Evolutionary conservation across 1,284 basidiomycete species (phyloP).

Genomic region (Hypsizygus ulmarius): DNA sequence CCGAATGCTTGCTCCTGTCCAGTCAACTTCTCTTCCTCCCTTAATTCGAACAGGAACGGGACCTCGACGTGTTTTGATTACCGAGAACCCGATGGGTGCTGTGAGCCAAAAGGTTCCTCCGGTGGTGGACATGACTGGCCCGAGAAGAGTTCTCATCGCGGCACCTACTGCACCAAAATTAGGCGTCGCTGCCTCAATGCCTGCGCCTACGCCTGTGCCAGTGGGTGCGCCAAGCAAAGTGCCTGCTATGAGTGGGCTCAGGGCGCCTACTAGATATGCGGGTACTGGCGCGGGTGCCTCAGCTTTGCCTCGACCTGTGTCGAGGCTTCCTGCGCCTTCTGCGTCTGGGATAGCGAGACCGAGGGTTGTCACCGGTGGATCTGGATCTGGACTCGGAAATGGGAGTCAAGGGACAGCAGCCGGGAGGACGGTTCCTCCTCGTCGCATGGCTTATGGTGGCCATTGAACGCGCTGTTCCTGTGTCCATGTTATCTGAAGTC

Average conservation of each 20-base stretch:
- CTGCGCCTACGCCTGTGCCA: constrained; percentile 11
- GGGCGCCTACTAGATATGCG: constrained; percentile 22
- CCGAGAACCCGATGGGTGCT: constrained; percentile 23
- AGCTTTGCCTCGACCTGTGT: constrained; percentile 15
- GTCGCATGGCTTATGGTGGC: constrained; percentile 11
- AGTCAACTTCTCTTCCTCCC: constrained; percentile 10
- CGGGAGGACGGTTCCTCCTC: constrained; percentile 5
- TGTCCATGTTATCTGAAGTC: neutral
- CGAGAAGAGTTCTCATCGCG: constrained; percentile 25
- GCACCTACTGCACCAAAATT: neutral
- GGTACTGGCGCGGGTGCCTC: constrained; percentile 9
- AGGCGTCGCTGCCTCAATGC: constrained; percentile 1
- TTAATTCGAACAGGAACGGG: constrained; percentile 20
- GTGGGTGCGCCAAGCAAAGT: constrained; percentile 9
- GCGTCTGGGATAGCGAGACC: constrained; percentile 13
- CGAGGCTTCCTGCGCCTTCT: constrained; percentile 14
- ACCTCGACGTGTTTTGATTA: constrained; percentile 32
- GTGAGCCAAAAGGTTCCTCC: constrained; percentile 10
- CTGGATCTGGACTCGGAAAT: constrained; percentile 1
- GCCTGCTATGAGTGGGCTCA: constrained; percentile 19
- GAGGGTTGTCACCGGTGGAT: constrained; percentile 3
- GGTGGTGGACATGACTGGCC: constrained; percentile 20
- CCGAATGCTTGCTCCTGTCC: constrained; percentile 11
- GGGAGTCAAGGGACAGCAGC: neutral
- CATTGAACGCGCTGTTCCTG: too few species aligned